phyloP scores from a whole-genome alignment of 345 rosid species.

The Toxicodendron radicans region DNA sequence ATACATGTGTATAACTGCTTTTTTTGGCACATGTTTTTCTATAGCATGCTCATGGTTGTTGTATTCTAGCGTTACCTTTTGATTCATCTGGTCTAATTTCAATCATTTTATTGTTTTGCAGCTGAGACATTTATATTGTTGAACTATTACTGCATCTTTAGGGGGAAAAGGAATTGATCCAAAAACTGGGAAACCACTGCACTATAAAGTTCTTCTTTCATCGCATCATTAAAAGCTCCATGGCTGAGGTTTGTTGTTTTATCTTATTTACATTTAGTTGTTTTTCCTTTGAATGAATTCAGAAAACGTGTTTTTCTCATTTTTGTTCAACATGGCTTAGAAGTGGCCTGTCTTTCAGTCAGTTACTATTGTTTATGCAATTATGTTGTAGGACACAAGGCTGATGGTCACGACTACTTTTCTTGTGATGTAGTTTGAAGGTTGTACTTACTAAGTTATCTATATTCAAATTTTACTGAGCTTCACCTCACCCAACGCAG shows the following conservation, averaged over 20 bases:
- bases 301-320: constrained; percentile 25
- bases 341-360: constrained; percentile 59
- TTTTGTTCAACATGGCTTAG: constrained; percentile 46
- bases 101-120: too few relatives aligned
- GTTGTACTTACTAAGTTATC: constrained; percentile 83
- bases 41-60: background rate
- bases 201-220: constrained; percentile 98
- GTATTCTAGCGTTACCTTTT: background rate
- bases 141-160: constrained; percentile 22
- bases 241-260: constrained; percentile 86
- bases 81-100: background rate
- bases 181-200: constrained; percentile 76
- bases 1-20: too few relatives aligned
- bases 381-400: constrained; percentile 99
- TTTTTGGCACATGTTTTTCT: background rate
- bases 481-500: constrained; percentile 39
- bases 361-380: constrained; percentile 86
- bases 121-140: constrained; percentile 1
- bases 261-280: constrained; percentile 14
- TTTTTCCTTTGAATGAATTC: constrained; percentile 17
- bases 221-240: constrained; percentile 71
- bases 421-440: constrained; percentile 99
- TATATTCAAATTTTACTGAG: constrained; percentile 53
- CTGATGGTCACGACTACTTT: constrained; percentile 93
- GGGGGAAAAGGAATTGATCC: constrained; percentile 93